phyloP scores from a whole-genome alignment of 208 protist genomes.

The Leishmania braziliensis region DNA sequence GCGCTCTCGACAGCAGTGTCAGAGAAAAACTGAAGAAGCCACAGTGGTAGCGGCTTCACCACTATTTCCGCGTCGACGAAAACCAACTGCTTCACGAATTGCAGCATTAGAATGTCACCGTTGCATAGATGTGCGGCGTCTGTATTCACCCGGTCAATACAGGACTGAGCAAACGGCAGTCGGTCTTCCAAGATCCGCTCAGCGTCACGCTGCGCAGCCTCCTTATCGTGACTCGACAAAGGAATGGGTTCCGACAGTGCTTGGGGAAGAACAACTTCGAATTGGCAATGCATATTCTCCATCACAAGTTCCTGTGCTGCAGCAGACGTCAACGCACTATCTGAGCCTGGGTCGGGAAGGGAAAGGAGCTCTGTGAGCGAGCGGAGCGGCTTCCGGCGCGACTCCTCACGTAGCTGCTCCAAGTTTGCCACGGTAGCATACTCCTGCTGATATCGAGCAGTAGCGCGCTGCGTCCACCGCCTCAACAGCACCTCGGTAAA shows the following conservation, averaged over 20 bases:
- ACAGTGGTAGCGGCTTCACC: constrained; percentile 62
- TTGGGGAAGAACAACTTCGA: constrained; percentile 23
- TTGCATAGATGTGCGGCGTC: constrained; percentile 2
- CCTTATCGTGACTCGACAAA: constrained; percentile 7
- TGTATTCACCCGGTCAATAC: constrained; percentile 21
- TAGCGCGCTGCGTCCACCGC: constrained; percentile 39
- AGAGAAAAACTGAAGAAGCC: constrained; percentile 57
- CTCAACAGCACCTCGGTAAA: constrained; percentile 48
- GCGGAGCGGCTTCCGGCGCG: constrained; percentile 57
- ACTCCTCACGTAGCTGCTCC: constrained; percentile 63
- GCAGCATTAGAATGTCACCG: constrained; percentile 31
- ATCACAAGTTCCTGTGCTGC: constrained; percentile 5
- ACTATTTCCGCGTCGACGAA: constrained; percentile 22
- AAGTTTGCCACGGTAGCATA: constrained; percentile 62
- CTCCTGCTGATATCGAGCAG: constrained; percentile 48
- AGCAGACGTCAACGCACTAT: neutral
- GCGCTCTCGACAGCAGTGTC: neutral
- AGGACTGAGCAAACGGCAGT: constrained; percentile 29
- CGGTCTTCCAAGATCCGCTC: constrained; percentile 27
- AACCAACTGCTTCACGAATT: constrained; percentile 29
- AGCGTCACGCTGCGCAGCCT: constrained; percentile 11
- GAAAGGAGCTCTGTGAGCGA: constrained; percentile 50
- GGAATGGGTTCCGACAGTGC: constrained; percentile 10
- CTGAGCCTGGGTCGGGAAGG: neutral
- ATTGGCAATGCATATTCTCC: constrained; percentile 29